A percentile compares a stretch with the other conserved stretches of the same genome.
Evolutionary conservation across 768 basidiomycete species (phyloP).

Genomic region (Boletus huronensis): DNA sequence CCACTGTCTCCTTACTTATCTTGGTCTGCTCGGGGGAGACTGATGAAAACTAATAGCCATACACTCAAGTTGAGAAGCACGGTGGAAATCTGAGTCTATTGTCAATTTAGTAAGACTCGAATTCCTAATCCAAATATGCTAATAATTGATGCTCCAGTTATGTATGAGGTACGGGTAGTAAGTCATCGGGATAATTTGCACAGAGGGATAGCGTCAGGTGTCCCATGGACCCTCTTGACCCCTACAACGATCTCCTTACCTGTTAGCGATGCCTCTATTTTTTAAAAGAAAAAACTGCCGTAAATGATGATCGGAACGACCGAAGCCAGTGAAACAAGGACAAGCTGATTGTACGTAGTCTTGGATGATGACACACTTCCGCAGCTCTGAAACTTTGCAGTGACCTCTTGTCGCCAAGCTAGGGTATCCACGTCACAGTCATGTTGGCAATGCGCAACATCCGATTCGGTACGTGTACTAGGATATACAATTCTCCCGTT

Average conservation of each 20-base stretch:
- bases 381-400: background rate
- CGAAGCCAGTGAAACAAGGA: background rate
- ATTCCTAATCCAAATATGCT: no score
- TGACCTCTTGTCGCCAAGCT: background rate
- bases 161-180: no score
- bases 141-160: no score
- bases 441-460: background rate
- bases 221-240: background rate
- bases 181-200: no score
- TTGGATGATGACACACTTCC: background rate
- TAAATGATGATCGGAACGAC: background rate
- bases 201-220: no score
- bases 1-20: no score
- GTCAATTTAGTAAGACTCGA: no score
- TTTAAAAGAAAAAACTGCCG: background rate
- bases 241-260: background rate
- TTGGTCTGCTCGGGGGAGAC: no score
- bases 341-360: background rate
- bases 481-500: no score
- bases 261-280: background rate
- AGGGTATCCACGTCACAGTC: background rate
- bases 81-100: no score
- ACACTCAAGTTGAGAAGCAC: no score
- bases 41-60: no score
- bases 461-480: background rate